phyloP scores from a whole-genome alignment of 169 alveolate genomes.

The Plasmodium yoelii region DNA sequence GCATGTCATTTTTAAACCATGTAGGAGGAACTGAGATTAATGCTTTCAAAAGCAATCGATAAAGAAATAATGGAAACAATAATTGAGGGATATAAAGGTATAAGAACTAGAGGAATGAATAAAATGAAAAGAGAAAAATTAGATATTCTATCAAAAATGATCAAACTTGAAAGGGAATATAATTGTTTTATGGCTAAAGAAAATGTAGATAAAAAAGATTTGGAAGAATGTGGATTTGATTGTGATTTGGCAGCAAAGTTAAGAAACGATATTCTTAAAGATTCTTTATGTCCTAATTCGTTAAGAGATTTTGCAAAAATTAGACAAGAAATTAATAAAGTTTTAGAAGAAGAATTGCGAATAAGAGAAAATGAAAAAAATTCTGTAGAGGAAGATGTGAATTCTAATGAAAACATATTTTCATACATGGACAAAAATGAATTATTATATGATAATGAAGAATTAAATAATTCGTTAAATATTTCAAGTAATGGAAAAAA shows the following conservation, averaged over 20 bases:
- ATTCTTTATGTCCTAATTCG: conserved; percentile 54
- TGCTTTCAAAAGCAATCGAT: conserved; percentile 65
- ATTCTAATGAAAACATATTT: too few relatives aligned
- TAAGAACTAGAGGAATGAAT: conserved; percentile 60
- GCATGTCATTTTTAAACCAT: neutral
- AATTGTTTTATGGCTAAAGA: conserved; percentile 73
- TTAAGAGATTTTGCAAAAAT: conserved; percentile 65
- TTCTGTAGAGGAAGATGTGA: neutral
- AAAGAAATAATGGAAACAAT: conserved; percentile 63
- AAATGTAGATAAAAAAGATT: conserved; percentile 64
- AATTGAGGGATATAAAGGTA: conserved; percentile 67
- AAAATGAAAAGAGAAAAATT: conserved; percentile 61
- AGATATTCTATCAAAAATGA: conserved; percentile 70
- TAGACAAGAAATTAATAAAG: conserved; percentile 57
- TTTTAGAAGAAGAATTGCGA: conserved; percentile 54
- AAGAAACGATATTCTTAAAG: conserved; percentile 52
- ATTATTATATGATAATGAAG: too few relatives aligned
- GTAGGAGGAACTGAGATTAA: conserved; percentile 55
- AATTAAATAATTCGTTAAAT: too few relatives aligned
- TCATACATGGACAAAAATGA: too few relatives aligned
- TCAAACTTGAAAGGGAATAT: conserved; percentile 53
- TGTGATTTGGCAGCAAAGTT: conserved; percentile 69
- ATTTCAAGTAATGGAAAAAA: too few relatives aligned
- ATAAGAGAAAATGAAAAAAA: conserved; percentile 30
- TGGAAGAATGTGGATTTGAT: conserved; percentile 73